Evolutionary conservation across 352 stramenopile species (phyloP), one percentile per base, ranked within the genome.

Genomic region (Phytophthora pisi): DNA sequence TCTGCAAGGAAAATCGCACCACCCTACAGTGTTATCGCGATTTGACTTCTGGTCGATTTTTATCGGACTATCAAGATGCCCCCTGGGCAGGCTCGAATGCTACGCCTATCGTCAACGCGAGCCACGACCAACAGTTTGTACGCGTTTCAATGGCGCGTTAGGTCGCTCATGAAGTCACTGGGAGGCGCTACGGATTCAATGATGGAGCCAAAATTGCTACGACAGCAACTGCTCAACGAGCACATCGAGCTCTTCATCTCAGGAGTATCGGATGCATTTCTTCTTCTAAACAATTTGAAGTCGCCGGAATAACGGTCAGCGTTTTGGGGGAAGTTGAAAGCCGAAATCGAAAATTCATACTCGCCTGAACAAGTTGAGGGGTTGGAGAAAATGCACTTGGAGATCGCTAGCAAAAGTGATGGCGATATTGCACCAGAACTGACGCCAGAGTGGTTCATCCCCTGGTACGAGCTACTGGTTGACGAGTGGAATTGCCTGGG

Each of bases 221-320:
- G 26, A 18, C 60, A 55, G 23, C 18, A 56, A 26, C 40, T 55
- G 42, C 51, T 42, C 20, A 40, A 16, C 1, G 16, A 54, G 5
- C 40, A 61, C 5, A 55, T 61, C 24, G 50, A 54, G n/a, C 5
- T 23, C 5, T 45, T 52, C 2, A 36, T 58, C 20, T 38, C 57
- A 8, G 49, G 26, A 7, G 36, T 45, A 9, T 55, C 51, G 6
- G 38, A 65, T 18, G 36, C 49, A 26, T 58, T 28, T 6, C 36
- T 59, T 43, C n/a, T 65, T n/a, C 18, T 65, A 28, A 36, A 54
- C 5, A 20, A 55, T 43, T 56, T 66, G 10, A 60, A 61, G n/a
- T 52, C 36, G 7, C 7, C 6, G 3, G 57, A 57, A 43, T 36
- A 58, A 6, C 49, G 49, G 16, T 20, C 38, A 11, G 36, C 49